Percentiles rank a stretch among this genome's conserved stretches.
These are phyloP conservation scores for Sordariomycetes sp. DNA, from an alignment of 2,329 filamentous ascomycete genomes.

Conservation along the genomic window DNA sequence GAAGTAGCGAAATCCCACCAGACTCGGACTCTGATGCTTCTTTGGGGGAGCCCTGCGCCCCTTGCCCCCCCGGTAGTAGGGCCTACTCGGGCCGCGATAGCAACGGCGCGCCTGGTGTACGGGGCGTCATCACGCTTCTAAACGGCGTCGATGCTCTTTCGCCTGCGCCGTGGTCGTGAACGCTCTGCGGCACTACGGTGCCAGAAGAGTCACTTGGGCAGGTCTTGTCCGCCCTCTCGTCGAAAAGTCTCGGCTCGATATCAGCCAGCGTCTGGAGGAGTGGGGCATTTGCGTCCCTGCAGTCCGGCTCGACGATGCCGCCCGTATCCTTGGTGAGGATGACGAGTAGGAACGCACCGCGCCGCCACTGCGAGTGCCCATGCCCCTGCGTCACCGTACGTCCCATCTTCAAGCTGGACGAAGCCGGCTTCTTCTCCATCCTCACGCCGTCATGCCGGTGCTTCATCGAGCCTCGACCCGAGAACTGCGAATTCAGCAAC, in stretches of 20 bases:
- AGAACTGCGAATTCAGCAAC: background rate
- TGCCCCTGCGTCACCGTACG: background rate
- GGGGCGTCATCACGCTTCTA: background rate
- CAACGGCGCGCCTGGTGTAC: too few species aligned
- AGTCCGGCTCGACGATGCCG: background rate
- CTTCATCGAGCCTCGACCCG: background rate
- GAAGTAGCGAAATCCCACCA: too few species aligned
- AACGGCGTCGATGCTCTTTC: background rate
- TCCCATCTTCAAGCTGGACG: background rate
- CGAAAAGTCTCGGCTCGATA: too few species aligned
- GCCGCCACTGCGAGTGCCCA: background rate
- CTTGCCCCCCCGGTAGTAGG: too few species aligned
- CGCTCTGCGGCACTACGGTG: background rate
- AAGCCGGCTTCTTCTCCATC: background rate
- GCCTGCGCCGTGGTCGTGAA: background rate
- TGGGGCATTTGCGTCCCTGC: background rate
- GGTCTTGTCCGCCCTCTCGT: too few species aligned
- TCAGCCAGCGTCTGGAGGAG: background rate
- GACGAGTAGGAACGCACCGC: background rate
- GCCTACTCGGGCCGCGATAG: too few species aligned
- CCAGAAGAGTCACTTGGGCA: background rate
- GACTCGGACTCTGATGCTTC: too few species aligned
- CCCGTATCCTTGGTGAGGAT: background rate
- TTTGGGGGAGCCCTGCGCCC: too few species aligned
- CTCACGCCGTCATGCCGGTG: background rate